phyloP scores from a whole-genome alignment of 2,329 filamentous ascomycete genomes.

The Colletotrichum tamarilloi region DNA sequence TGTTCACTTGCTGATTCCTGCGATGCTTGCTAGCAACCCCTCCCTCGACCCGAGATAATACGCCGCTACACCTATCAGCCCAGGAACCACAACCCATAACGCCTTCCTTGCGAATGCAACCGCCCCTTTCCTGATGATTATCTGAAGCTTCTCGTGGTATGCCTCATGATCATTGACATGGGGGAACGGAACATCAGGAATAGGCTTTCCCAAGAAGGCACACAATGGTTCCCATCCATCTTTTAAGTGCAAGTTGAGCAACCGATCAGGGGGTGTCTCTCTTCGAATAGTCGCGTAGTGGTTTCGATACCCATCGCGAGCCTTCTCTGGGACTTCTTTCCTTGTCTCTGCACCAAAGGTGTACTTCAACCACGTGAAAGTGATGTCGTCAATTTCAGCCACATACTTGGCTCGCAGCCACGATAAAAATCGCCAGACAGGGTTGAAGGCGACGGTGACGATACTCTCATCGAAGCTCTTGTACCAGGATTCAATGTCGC shows the following conservation, averaged over 20 bases:
- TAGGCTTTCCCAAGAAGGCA: conserved; percentile 49
- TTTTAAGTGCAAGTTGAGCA: conserved; percentile 28
- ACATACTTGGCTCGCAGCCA: conserved; percentile 41
- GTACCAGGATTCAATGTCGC: conserved; percentile 47
- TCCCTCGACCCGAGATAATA: neutral
- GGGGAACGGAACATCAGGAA: conserved; percentile 48
- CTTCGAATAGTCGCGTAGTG: conserved; percentile 24
- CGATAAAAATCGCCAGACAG: conserved; percentile 36
- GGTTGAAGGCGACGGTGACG: conserved; percentile 42
- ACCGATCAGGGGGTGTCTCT: neutral
- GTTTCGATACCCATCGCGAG: conserved; percentile 40
- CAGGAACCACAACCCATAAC: neutral
- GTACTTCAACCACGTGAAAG: conserved; percentile 76
- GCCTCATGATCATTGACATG: conserved; percentile 42
- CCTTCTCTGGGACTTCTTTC: conserved; percentile 64
- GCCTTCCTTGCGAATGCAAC: neutral
- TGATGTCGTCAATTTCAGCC: conserved; percentile 75
- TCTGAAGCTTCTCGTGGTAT: neutral
- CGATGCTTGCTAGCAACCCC: neutral
- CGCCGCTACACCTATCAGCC: neutral
- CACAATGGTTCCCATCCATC: conserved; percentile 59
- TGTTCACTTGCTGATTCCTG: neutral
- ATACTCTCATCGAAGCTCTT: conserved; percentile 1
- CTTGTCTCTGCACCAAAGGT: conserved; percentile 77
- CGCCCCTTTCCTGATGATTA: neutral